Percentiles rank a stretch among this genome's conserved stretches.
phyloP scores from a whole-genome alignment of 192 early-diverging fungal species.

The Podila verticillata region DNA sequence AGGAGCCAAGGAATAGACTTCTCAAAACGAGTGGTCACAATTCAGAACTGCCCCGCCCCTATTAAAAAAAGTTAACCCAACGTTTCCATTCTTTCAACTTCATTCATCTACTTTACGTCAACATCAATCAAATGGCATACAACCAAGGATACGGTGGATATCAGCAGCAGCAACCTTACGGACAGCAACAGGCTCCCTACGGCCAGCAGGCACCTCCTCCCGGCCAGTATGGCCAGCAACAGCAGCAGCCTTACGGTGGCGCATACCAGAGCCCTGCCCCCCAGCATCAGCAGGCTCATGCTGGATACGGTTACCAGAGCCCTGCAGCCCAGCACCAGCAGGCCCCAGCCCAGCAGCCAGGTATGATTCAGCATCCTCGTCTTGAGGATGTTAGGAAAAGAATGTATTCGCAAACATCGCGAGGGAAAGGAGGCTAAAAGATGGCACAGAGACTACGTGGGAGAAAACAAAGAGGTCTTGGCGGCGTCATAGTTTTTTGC shows the following conservation, averaged over 20 bases:
- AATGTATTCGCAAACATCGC: too few relatives aligned
- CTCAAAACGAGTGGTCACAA: too few relatives aligned
- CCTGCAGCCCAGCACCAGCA: constrained; percentile 10
- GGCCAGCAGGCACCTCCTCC: constrained; percentile 4
- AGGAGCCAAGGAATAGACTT: background rate
- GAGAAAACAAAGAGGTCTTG: too few relatives aligned
- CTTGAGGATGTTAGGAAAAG: too few relatives aligned
- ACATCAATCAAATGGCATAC: constrained; percentile 26
- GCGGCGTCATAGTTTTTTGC: too few relatives aligned
- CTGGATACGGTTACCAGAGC: constrained; percentile 23
- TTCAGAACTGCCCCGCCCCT: too few relatives aligned
- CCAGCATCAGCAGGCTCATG: constrained; percentile 19
- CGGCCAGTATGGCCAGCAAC: background rate
- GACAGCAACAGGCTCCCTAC: constrained; percentile 19
- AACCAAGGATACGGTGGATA: constrained; percentile 43
- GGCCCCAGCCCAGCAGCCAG: background rate
- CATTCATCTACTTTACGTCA: background rate
- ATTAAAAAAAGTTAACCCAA: too few relatives aligned
- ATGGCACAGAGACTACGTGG: too few relatives aligned
- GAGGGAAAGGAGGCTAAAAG: too few relatives aligned
- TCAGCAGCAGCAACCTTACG: constrained; percentile 17
- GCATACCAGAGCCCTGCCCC: constrained; percentile 7
- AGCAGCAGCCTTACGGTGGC: constrained; percentile 1
- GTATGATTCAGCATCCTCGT: background rate
- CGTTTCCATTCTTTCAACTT: too few relatives aligned